Base-by-base conservation (phyloP, 2,329 filamentous ascomycete species). In the Fusarium cyanostomum region DNA sequence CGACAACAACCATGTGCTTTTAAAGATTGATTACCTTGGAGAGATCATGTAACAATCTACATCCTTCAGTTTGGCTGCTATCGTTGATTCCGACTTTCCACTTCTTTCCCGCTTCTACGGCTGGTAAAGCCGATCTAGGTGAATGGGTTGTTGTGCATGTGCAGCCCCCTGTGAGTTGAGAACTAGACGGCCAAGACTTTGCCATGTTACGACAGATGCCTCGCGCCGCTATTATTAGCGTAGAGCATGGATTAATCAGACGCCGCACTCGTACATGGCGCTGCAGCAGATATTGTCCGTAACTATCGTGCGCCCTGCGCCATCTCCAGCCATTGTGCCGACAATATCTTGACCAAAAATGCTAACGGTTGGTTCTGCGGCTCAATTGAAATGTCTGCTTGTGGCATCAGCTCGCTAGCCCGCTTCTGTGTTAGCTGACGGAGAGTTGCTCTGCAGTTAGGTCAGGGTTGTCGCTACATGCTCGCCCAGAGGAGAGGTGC, bases 191-290 rank as follows among this genome's bases (percentile, higher is more conserved):
- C 27, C 34, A 21, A 38, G 7, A 24, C 8, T 41, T 33, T 35
- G 16, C 31, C 6, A 42, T 37, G 45, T 49, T 52, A 26, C 21
- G 21, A 6, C 21, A 21, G 37, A 49, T 66, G 44, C 38, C 61
- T 56, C 45, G 34, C 13, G 15, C 27, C 48, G 56, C 59, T 62
- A 62, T 57, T 49, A 44, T 59, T 66, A 64, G 60, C 46, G 43
- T 31, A 18, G 49, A 41, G 30, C 10, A 16, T 38, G 46, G 44
- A 43, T 28, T 39, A 41, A 59, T 28, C 37, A 52, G 30, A 59
- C 62, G 62, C 62, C 62, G 42, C 62, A 66, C 27, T 7, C 33
- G 11, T 49, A 56, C 62, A 64, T 66, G 34, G 35, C 43, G 37
- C 52, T 53, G 41, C 58, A 66, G 62, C 53, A 39, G 37, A 52